These are phyloP conservation scores for Nicotiana knightiana DNA, from an alignment of 257 asterid species.

Conservation along the genomic window DNA sequence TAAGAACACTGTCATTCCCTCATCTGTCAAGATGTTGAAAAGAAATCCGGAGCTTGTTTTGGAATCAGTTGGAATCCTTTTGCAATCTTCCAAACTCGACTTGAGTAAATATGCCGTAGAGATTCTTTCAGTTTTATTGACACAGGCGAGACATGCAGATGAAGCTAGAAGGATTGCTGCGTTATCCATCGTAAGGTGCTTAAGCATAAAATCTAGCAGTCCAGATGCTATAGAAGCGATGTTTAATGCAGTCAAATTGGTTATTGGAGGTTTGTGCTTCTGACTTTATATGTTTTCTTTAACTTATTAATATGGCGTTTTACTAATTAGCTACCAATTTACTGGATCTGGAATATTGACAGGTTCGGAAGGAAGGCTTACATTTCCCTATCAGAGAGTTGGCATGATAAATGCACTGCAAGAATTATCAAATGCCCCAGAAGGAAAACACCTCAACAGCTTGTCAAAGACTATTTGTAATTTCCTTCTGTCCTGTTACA, in stretches of 20 bases:
- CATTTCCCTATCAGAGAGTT: constrained; percentile 94
- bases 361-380: constrained; percentile 99
- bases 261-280: constrained; percentile 66
- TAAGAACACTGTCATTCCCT: constrained; percentile 55
- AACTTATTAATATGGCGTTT: neutral
- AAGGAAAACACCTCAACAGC: constrained; percentile 78
- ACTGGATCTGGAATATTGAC: constrained; percentile 27
- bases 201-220: constrained; percentile 89
- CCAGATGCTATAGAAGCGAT: constrained; percentile 92
- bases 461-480: constrained; percentile 66
- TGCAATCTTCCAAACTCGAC: constrained; percentile 62
- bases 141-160: constrained; percentile 89
- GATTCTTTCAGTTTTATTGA: constrained; percentile 62
- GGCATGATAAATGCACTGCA: constrained; percentile 76
- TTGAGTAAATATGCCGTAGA: constrained; percentile 86
- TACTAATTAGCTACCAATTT: constrained; percentile 7
- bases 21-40: constrained; percentile 89
- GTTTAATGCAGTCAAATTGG: constrained; percentile 65
- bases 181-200: constrained; percentile 61
- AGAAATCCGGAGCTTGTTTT: constrained; percentile 96
- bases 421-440: constrained; percentile 82
- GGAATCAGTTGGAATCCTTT: constrained; percentile 76
- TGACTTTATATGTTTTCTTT: neutral
- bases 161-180: constrained; percentile 84
- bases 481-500: constrained; percentile 70